Base-by-base conservation (phyloP, 352 stramenopile genomes). In the Pythium aquatile region DNA sequence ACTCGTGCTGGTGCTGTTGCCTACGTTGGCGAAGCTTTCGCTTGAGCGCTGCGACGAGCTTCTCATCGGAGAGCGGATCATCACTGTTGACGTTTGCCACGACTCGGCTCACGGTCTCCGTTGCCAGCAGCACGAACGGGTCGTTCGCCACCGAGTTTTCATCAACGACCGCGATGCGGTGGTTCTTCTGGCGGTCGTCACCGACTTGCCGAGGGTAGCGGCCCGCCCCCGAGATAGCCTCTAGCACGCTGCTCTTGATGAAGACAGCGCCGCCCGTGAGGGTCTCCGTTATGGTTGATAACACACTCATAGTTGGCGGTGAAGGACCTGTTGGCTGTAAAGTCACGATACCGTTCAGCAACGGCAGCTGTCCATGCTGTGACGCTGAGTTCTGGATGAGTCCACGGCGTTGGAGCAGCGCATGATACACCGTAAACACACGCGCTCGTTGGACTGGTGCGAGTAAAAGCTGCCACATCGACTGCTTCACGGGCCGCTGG, bases 401-500 rank as follows among this genome's bases (percentile, higher is more conserved):
- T 11, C 44, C 17, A 14, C 14, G n/a, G 16, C 44, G 44, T 16
- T 17, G 44, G 5, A 17, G 51, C 5, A 74, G 29, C 37, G 69
- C 66, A 10, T 74, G 61, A 20, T 79, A 75, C 6, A 78, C 40
- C 4, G 68, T 61, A 55, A 75, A 75, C 14, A 84, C 39, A 10
- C 77, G 58, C 0, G 71, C 33, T 9, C 77, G 75, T 24, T 76
- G 77, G 10, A 82, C 65, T 10, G 77, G 75, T 5, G 70, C 61
- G 5, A 82, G 60, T 46, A 86, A 57, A 11, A 82, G 63, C 0
- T 69, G 71, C 77, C 77, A 86, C 9, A 86, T 57, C 40, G 58
- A 77, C 32, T 81, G 55, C 11, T 76, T 40, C 39, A 72, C 46
- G 30, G 68, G 57, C 3, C 68, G 61, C 17, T 64, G 62, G 6